Evolutionary conservation across 129 eudicot genomes (phyloP), one percentile per base, ranked within the genome.

Genomic region (Flaveria bidentis): DNA sequence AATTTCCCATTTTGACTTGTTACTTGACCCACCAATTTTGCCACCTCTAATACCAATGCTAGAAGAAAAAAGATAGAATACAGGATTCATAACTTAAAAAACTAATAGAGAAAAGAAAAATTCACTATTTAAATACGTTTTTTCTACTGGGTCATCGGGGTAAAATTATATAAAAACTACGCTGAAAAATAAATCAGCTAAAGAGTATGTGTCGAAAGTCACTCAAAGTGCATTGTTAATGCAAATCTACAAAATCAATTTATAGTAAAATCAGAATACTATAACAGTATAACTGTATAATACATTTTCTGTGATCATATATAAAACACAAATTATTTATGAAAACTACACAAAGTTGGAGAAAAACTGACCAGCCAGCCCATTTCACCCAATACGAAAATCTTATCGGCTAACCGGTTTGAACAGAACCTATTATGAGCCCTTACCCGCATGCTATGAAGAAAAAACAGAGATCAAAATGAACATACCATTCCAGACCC

Each of bases 401-500:
- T 20, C 61, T 18, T 55, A 72, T 5, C 23, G 16, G 26, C 12
- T 55, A 72, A 5, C 23, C 28, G 26, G 5, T 66, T 6, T 36
- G 50, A 66, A 23, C 16, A 9, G n/a, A 60, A 60, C 67, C 67
- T 56, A 60, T 25, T 23, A 66, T 66, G 71, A 9, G 67, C 17
- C 52, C 36, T 72, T 33, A 17, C 67, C 77, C 77, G 56, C 55
- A 75, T 26, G 49, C 17, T 6, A 18, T 16, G 56, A 49, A 49
- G 13, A 26, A 70, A 42, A 73, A 14, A 14, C 57, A 11, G 65
- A 8, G 67, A 15, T 56, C 74, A 23, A 45, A 18, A 66, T 2
- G 25, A 75, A 51, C 88, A 86, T 28, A 93, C 98, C 98, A 90
- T 93, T 84, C 98, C 98, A 2, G 97, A 88, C 11, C 98, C 97